phyloP scores from a whole-genome alignment of 2,329 filamentous ascomycete species.

The Pezicula neosporulosa region DNA sequence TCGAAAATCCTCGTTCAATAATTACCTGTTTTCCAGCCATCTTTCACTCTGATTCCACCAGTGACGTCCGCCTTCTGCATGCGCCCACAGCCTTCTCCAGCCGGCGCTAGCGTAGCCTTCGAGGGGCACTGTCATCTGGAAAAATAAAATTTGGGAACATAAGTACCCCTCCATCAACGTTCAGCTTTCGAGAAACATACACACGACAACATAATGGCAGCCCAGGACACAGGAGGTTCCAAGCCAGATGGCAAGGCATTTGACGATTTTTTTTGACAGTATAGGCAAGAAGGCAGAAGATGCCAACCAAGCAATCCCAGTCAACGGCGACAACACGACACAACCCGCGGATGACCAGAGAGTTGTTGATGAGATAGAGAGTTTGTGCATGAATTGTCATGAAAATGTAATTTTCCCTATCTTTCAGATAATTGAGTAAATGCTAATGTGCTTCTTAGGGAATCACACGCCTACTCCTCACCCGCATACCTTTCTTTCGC shows the following conservation, averaged over 20 bases:
- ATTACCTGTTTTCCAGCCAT: too few species aligned
- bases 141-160: conserved; percentile 3
- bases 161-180: conserved; percentile 17
- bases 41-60: too few species aligned
- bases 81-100: too few species aligned
- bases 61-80: too few species aligned
- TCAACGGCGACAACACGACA: conserved; percentile 10
- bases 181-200: conserved; percentile 1
- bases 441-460: conserved; percentile 50
- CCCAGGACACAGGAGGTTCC: conserved; percentile 34
- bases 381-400: conserved; percentile 82
- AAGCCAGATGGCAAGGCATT: conserved; percentile 36
- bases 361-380: conserved; percentile 68
- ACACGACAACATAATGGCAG: conserved; percentile 36
- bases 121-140: neutral
- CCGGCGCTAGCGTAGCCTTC: neutral
- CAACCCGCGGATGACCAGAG: conserved; percentile 43
- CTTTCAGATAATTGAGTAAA: neutral
- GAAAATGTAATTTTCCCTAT: conserved; percentile 55
- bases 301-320: conserved; percentile 30
- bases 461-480: conserved; percentile 80
- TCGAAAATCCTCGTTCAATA: too few species aligned
- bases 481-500: conserved; percentile 93
- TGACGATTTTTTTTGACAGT: conserved; percentile 59
- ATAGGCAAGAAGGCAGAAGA: conserved; percentile 58